phyloP scores from a whole-genome alignment of 2,329 filamentous ascomycete species.

The Scolecobasidium constrictum region DNA sequence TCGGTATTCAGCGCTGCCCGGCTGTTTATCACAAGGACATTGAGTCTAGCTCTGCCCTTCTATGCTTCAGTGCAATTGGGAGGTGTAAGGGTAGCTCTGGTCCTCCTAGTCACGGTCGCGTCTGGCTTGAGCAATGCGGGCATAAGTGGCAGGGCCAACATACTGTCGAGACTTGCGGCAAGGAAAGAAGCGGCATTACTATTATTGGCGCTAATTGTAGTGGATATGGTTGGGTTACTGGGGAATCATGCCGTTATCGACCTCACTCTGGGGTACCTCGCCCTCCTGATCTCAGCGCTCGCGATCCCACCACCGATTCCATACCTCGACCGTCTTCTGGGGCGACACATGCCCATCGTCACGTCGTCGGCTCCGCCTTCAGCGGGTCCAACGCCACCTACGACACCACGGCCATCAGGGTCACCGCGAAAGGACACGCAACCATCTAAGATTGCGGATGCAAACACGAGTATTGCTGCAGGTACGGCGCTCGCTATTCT shows the following conservation, averaged over 20 bases:
- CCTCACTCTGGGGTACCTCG: slow-evolving; percentile 5
- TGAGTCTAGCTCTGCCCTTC: slow-evolving; percentile 40
- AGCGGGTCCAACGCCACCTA: slow-evolving; percentile 2
- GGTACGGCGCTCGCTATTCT: slow-evolving; percentile 26
- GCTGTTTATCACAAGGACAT: slow-evolving; percentile 14
- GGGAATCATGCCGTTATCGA: neutral
- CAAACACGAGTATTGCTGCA: slow-evolving; percentile 30
- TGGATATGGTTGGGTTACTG: neutral
- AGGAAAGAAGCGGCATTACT: neutral
- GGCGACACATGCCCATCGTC: slow-evolving; percentile 11
- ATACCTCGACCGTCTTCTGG: slow-evolving; percentile 3
- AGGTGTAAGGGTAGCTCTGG: slow-evolving; percentile 41
- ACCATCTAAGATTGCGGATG: slow-evolving; percentile 23
- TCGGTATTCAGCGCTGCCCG: slow-evolving; percentile 14
- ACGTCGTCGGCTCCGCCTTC: slow-evolving; percentile 13
- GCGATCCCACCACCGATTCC: slow-evolving; percentile 5
- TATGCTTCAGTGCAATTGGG: slow-evolving; percentile 46
- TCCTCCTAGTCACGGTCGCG: slow-evolving; percentile 35
- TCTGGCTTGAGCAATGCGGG: slow-evolving; percentile 26
- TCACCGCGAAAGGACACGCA: neutral
- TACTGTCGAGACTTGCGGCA: neutral
- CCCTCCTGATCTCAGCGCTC: slow-evolving; percentile 4
- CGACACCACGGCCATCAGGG: slow-evolving; percentile 2
- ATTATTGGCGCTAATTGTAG: neutral
- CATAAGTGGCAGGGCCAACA: neutral